phyloP scores from a whole-genome alignment of 345 rosid genomes.

The thale cress (Arabidopsis thaliana) region DNA sequence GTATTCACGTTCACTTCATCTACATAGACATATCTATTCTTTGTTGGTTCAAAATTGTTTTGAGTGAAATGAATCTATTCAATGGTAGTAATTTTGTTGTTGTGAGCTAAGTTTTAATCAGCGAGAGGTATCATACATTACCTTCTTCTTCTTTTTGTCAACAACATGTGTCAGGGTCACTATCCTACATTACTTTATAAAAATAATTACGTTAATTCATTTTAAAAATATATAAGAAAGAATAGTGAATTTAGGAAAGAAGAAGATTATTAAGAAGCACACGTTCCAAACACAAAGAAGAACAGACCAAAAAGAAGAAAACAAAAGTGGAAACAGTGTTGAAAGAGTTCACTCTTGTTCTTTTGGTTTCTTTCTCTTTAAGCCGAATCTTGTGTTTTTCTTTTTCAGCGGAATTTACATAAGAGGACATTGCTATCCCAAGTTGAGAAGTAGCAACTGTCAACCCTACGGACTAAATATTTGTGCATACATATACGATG shows the following conservation, averaged over 20 bases:
- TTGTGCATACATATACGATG: background rate
- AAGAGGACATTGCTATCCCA: background rate
- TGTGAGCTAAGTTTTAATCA: background rate
- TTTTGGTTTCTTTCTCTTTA: constrained; percentile 41
- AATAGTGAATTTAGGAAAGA: background rate
- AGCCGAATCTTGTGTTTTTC: constrained; percentile 28
- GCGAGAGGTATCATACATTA: background rate
- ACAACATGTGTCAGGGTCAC: background rate
- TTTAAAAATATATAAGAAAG: background rate
- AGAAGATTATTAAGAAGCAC: constrained; percentile 35
- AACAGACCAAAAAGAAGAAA: constrained; percentile 48
- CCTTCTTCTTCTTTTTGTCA: background rate
- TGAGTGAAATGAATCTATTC: background rate
- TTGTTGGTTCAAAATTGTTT: background rate
- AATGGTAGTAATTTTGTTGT: background rate
- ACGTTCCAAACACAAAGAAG: constrained; percentile 50
- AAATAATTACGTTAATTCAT: background rate
- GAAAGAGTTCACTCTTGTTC: constrained; percentile 32
- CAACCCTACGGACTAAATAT: background rate
- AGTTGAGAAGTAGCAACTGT: too few relatives aligned
- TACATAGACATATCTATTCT: background rate
- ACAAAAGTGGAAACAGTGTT: constrained; percentile 43
- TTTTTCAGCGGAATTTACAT: background rate
- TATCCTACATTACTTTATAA: background rate
- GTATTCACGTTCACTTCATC: constrained; percentile 1